Evolutionary conservation across 257 asterid species (phyloP), one percentile per base, ranked within the genome.

Genomic region (Penstemon newberryi): DNA sequence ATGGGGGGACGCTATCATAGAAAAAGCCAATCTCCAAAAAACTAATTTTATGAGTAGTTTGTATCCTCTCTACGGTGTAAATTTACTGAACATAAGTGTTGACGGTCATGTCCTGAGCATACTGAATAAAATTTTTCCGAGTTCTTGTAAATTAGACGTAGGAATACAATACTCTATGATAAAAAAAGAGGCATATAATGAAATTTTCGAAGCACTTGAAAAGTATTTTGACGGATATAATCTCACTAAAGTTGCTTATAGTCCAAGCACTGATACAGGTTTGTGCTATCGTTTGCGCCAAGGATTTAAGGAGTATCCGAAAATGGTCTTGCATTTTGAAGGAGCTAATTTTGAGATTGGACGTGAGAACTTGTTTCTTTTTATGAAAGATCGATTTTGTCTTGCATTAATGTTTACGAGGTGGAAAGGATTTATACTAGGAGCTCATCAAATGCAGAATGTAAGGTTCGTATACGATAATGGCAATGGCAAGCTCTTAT

Each of bases 401-500:
- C 45, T 56, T 12, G 37, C 52, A 1, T 7, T 54, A 43, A 4
- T 9, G 2, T 18, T 18, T 19, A 4, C 0, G 45, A 10, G 19
- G 46, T 1, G 33, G 6, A 39, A 38, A 2, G 3, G 3, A 61
- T 39, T n/a, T 10, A 8, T 43, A 5, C 9, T 67, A 10, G 71
- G 71, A 3, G 63, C 54, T 0, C 55, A 13, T 44, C 71, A 67
- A 55, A 61, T 53, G 62, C 71, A 67, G 37, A 54, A 54, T 43
- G 44, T 67, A 7, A 69, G 73, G 67, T n/a, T 58, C 8, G n/a
- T 69, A 15, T 69, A 57, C 57, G 73, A 69, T 55, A 33, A 36
- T 12, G 66, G 49, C 8, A 39, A 37, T 36, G 58, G 33, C 6
- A n/a, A 25, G 46, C 49, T 69, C 2, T 54, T 67, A 25, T 67